These are phyloP conservation scores for Toxicodendron radicans DNA, from an alignment of 345 rosid genomes.

Conservation along the genomic window DNA sequence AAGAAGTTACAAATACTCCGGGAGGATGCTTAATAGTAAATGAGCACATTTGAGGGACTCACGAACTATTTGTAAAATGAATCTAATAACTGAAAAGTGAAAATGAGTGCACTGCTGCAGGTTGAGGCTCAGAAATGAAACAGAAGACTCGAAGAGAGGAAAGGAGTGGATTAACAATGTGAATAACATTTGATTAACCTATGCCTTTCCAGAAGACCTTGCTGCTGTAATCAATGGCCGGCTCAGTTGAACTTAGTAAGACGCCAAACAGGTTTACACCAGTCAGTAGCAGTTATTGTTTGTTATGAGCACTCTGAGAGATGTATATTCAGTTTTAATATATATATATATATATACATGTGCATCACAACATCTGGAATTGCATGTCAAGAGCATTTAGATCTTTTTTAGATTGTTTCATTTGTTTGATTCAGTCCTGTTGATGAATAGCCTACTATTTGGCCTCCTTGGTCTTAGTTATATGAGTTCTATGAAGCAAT, in stretches of 20 bases:
- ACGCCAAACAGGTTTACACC: not conserved
- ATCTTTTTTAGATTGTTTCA: too few species aligned
- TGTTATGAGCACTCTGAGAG: not conserved
- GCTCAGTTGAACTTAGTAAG: not conserved
- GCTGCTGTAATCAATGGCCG: not conserved
- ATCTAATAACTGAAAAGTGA: not conserved
- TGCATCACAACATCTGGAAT: too few species aligned
- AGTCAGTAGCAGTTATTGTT: not conserved
- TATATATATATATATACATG: too few species aligned
- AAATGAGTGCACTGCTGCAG: conserved; percentile 1
- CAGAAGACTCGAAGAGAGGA: conserved; percentile 6
- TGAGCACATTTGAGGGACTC: not conserved
- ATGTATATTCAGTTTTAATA: not conserved
- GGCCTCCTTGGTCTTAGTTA: not conserved
- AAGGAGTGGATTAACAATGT: not conserved
- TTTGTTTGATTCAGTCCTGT: not conserved
- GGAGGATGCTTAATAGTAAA: not conserved
- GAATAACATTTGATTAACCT: not conserved
- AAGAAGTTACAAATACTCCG: too few species aligned
- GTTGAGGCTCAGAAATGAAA: not conserved
- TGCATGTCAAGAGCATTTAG: too few species aligned
- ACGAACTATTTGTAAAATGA: not conserved
- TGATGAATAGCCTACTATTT: not conserved
- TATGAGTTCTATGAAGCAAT: not conserved
- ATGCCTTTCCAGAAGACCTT: not conserved